Evolutionary conservation across 139 green algal species (phyloP).

Genomic region (Picochlorum sp.): DNA sequence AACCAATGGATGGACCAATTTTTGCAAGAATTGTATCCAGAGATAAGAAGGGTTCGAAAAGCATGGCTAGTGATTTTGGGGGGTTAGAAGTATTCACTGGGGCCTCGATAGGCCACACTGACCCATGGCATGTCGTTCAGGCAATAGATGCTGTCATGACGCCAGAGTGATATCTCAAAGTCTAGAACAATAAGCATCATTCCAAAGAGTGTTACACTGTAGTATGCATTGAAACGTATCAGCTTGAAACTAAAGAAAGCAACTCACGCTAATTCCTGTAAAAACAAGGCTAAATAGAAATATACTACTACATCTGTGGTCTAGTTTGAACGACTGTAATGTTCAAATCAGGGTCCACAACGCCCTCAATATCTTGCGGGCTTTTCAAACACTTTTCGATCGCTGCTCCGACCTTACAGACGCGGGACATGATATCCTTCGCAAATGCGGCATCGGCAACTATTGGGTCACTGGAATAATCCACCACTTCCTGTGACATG

Average conservation of each 20-base stretch:
- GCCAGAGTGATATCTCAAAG: background rate
- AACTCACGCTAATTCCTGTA: background rate
- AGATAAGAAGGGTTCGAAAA: slow-evolving; percentile 30
- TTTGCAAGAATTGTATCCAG: slow-evolving; percentile 52
- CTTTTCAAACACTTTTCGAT: slow-evolving; percentile 25
- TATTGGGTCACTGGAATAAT: slow-evolving; percentile 74
- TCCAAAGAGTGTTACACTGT: background rate
- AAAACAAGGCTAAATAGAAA: slow-evolving; percentile 1
- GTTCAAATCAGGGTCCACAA: slow-evolving; percentile 66
- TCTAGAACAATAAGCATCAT: background rate
- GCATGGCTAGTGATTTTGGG: slow-evolving; percentile 59
- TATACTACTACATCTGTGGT: slow-evolving; percentile 66
- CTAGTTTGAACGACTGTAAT: slow-evolving; percentile 94
- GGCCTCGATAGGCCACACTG: slow-evolving; percentile 70
- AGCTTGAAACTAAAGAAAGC: background rate
- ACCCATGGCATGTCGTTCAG: slow-evolving; percentile 39
- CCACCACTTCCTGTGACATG: slow-evolving; percentile 40
- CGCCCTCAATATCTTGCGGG: slow-evolving; percentile 91
- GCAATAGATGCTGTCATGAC: slow-evolving; percentile 7
- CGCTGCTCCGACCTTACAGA: slow-evolving; percentile 33
- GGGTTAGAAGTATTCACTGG: slow-evolving; percentile 69
- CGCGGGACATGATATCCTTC: slow-evolving; percentile 34
- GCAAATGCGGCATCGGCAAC: slow-evolving; percentile 59
- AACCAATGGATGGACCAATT: slow-evolving; percentile 13
- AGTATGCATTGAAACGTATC: too few species aligned